Evolutionary conservation across 768 basidiomycete species (phyloP).

Genomic region (Heimioporus sp.): DNA sequence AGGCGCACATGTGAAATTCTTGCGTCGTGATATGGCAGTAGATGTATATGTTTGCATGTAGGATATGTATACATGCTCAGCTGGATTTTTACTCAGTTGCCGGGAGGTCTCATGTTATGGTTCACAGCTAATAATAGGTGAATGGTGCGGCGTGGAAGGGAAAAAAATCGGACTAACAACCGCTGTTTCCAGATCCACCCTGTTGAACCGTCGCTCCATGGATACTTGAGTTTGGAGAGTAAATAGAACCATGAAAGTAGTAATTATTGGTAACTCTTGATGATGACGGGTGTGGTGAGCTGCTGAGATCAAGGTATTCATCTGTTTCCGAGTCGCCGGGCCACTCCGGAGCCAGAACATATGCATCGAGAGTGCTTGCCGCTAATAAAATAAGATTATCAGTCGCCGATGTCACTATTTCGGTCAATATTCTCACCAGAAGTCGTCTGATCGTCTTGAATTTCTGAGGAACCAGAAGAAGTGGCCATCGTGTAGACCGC

Average conservation of each 20-base stretch:
- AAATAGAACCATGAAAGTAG: background rate
- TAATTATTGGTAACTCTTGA: background rate
- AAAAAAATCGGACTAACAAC: conserved; percentile 1
- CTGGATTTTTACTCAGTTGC: no score
- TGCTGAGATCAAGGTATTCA: no score
- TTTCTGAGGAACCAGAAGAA: background rate
- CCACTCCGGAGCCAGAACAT: background rate
- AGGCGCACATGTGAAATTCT: no score
- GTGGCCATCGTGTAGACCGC: background rate
- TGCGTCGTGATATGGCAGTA: no score
- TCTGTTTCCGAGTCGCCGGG: background rate
- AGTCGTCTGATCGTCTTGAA: background rate
- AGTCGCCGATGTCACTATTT: background rate
- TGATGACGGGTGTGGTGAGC: background rate
- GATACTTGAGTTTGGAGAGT: background rate
- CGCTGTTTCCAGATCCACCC: conserved; percentile 4
- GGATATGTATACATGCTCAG: no score
- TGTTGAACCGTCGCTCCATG: background rate
- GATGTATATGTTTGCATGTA: no score
- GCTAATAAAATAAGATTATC: background rate
- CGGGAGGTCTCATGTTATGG: background rate
- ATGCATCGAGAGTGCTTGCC: background rate
- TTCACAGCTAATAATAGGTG: background rate
- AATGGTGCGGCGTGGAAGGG: background rate
- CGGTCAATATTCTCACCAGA: conserved; percentile 1